Evolutionary conservation across 306 rosid species (phyloP).

Genomic region (Lithocarpus polystachyus): DNA sequence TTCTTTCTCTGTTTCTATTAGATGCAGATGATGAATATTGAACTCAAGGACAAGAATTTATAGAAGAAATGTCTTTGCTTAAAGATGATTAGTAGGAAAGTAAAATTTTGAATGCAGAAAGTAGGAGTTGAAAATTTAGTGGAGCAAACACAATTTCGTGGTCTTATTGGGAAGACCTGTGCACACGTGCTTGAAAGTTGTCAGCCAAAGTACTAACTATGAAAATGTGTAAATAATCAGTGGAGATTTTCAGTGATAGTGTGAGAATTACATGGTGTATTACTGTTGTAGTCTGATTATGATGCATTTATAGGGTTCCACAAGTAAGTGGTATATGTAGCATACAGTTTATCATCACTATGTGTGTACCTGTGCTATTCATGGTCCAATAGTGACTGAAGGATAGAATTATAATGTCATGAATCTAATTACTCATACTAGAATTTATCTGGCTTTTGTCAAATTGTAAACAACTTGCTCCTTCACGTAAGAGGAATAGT

Average conservation of each 20-base stretch:
- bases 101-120: background rate
- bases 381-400: background rate
- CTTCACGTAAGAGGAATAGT: too few relatives aligned
- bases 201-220: background rate
- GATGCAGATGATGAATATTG: background rate
- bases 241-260: too few relatives aligned
- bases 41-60: background rate
- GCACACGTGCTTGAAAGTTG: background rate
- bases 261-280: too few relatives aligned
- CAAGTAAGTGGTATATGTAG: background rate
- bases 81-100: slow-evolving; percentile 1
- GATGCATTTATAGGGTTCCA: slow-evolving; percentile 13
- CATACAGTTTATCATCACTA: background rate
- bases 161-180: background rate
- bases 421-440: background rate
- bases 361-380: background rate
- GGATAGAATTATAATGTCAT: background rate
- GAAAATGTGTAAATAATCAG: too few relatives aligned
- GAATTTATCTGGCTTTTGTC: background rate
- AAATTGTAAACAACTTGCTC: too few relatives aligned
- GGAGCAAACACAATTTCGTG: too few relatives aligned
- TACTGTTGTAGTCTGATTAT: background rate
- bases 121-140: background rate
- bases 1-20: background rate
- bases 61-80: background rate